Conservation (phyloP, 2,329 filamentous ascomycete genomes). For the Calonectria multiphialidica region DNA sequence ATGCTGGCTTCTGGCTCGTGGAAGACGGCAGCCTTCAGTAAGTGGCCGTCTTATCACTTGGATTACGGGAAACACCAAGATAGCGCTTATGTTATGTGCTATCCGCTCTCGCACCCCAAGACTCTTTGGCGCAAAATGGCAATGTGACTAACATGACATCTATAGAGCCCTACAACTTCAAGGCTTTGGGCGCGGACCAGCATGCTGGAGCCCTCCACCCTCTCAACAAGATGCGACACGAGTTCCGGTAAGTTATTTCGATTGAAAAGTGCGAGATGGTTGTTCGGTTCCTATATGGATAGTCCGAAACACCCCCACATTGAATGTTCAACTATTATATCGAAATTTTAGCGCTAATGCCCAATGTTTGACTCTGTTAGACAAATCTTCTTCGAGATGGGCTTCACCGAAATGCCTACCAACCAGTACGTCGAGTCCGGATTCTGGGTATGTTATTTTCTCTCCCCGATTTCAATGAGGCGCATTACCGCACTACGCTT, state of each 20-base stretch:
- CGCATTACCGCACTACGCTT: neutral
- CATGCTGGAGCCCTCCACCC: conserved; percentile 73
- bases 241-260: conserved; percentile 72
- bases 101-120: neutral
- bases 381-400: conserved; percentile 99
- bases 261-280: neutral
- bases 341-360: neutral
- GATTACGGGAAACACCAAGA: neutral
- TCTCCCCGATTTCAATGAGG: neutral
- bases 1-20: conserved; percentile 91
- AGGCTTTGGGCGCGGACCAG: conserved; percentile 73
- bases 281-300: neutral
- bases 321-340: neutral
- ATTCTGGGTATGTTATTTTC: conserved; percentile 72
- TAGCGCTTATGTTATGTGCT: too few species aligned
- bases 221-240: conserved; percentile 93
- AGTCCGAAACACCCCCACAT: neutral
- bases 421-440: conserved; percentile 94
- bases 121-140: neutral
- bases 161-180: conserved; percentile 78
- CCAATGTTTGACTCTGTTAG: neutral
- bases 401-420: conserved; percentile 98
- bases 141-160: neutral
- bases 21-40: conserved; percentile 88
- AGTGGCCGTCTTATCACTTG: conserved; percentile 72